Conservation (phyloP, 2,329 filamentous ascomycete species). For the Domatiomyces globalis region DNA sequence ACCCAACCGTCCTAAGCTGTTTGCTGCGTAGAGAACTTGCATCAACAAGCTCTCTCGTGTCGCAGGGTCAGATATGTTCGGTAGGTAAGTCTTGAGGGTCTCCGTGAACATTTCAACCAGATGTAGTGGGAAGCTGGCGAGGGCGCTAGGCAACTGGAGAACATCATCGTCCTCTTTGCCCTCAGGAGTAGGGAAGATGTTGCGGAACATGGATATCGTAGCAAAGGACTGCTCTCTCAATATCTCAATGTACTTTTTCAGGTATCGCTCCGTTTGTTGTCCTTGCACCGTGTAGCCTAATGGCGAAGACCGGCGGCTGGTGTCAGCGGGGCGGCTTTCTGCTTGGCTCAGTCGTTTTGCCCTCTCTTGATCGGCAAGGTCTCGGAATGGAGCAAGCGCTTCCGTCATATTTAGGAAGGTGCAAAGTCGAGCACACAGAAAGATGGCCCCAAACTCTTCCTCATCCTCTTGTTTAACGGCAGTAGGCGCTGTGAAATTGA, state of each 20-base stretch:
- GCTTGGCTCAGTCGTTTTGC: slow-evolving; percentile 27
- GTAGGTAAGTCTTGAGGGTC: slow-evolving; percentile 32
- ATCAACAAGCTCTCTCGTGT: slow-evolving; percentile 35
- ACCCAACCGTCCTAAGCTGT: slow-evolving; percentile 75
- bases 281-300: slow-evolving; percentile 33
- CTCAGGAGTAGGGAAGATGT: slow-evolving; percentile 53
- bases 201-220: slow-evolving; percentile 87
- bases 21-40: slow-evolving; percentile 37
- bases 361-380: slow-evolving; percentile 79
- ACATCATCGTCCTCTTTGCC: slow-evolving; percentile 18
- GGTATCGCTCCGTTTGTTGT: slow-evolving; percentile 82
- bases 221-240: slow-evolving; percentile 96
- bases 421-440: slow-evolving; percentile 70
- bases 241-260: slow-evolving; percentile 93
- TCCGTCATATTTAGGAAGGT: slow-evolving; percentile 67
- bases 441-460: slow-evolving; percentile 64
- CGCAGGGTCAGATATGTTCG: slow-evolving; percentile 28
- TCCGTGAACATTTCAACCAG: slow-evolving; percentile 68
- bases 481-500: slow-evolving; percentile 16
- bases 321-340: slow-evolving; percentile 3
- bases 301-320: slow-evolving; percentile 4
- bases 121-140: slow-evolving; percentile 73
- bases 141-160: slow-evolving; percentile 53
- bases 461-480: slow-evolving; percentile 33
- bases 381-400: slow-evolving; percentile 69